phyloP scores from a whole-genome alignment of 768 basidiomycete genomes.

The Saitozyma podzolica region DNA sequence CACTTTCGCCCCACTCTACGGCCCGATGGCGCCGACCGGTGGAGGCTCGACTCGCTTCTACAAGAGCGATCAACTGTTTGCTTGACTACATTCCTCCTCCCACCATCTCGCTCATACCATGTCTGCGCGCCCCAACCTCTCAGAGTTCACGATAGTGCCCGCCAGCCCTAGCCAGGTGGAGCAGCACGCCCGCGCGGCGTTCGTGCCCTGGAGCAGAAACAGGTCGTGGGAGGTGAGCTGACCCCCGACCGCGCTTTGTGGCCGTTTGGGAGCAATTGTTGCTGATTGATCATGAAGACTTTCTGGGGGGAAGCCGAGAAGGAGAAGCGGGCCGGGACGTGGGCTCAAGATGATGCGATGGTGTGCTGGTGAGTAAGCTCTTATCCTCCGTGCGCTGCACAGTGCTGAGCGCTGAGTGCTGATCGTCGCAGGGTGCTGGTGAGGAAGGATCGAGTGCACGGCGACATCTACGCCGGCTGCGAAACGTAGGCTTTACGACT shows the following conservation, averaged over 20 bases:
- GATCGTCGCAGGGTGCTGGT: slow-evolving; percentile 31
- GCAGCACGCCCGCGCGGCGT: slow-evolving; percentile 19
- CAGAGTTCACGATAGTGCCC: slow-evolving; percentile 25
- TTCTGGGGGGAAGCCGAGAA: not conserved
- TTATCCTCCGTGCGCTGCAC: not conserved
- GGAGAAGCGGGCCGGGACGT: not conserved
- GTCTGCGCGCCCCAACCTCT: slow-evolving; percentile 8
- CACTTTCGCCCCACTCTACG: too few species aligned
- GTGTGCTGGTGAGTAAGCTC: slow-evolving; percentile 16
- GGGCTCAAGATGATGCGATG: slow-evolving; percentile 1
- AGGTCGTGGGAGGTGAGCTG: slow-evolving; percentile 24
- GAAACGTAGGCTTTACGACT: slow-evolving; percentile 31
- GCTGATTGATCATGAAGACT: not conserved
- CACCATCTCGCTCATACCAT: not conserved
- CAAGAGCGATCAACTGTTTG: too few species aligned
- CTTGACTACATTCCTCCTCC: too few species aligned
- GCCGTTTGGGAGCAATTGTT: not conserved
- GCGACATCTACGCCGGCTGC: slow-evolving; percentile 35
- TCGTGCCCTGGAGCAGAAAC: slow-evolving; percentile 23
- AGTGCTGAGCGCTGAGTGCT: too few species aligned
- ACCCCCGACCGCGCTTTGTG: not conserved
- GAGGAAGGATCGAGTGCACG: slow-evolving; percentile 19
- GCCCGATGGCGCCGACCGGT: too few species aligned
- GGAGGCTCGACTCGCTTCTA: too few species aligned
- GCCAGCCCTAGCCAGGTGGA: slow-evolving; percentile 20